phyloP scores from a whole-genome alignment of 495 filamentous ascomycete genomes.

The Endocarpon pusillum region DNA sequence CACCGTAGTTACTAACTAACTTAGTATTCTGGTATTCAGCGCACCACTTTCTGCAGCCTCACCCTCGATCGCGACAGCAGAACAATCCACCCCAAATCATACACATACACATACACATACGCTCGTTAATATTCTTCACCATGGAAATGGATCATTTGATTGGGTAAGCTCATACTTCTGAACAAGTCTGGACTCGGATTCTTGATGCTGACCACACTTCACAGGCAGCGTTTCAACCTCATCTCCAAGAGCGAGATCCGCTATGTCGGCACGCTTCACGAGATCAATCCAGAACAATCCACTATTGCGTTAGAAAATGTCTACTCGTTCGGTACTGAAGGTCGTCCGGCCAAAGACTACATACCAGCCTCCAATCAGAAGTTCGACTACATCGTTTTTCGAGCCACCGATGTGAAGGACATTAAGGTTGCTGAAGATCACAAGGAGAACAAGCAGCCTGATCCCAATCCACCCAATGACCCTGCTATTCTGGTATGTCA shows the following conservation, averaged over 20 bases:
- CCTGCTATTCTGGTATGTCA: constrained; percentile 81
- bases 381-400: constrained; percentile 99
- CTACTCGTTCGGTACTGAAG: constrained; percentile 82
- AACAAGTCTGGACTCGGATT: constrained; percentile 20
- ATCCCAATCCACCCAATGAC: constrained; percentile 60
- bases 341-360: constrained; percentile 61
- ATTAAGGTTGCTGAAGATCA: constrained; percentile 73
- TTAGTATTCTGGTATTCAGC: no score
- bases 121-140: no score
- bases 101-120: no score
- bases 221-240: constrained; percentile 40
- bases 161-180: constrained; percentile 26
- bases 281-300: constrained; percentile 92
- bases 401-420: constrained; percentile 97
- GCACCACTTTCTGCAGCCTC: no score
- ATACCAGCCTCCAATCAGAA: constrained; percentile 63
- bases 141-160: constrained; percentile 40
- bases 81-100: no score
- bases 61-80: no score
- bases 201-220: constrained; percentile 30
- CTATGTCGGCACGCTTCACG: constrained; percentile 88
- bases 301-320: constrained; percentile 96
- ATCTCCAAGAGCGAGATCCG: constrained; percentile 97
- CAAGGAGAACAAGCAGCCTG: constrained; percentile 51
- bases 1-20: no score